These are phyloP conservation scores for Aspergillus sp. DNA, from an alignment of 2,329 filamentous ascomycete species.

Conservation along the genomic window DNA sequence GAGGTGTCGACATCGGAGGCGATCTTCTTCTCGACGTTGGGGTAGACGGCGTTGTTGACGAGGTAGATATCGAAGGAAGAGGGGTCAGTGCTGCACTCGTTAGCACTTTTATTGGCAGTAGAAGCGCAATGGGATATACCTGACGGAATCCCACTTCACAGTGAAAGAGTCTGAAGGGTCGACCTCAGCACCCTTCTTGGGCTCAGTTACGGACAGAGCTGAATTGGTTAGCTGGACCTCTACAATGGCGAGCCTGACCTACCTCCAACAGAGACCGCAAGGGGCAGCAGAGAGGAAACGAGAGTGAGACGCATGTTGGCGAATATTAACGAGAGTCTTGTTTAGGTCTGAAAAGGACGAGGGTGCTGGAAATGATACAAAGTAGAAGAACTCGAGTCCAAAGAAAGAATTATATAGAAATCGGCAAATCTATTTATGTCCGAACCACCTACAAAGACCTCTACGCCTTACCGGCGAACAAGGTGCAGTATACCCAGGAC, in stretches of 20 bases:
- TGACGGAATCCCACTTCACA: conserved; percentile 41
- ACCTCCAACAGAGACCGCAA: conserved; percentile 4
- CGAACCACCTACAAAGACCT: too few species aligned
- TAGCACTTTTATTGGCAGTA: too few species aligned
- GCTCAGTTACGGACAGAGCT: conserved; percentile 38
- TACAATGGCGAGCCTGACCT: neutral
- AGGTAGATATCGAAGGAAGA: conserved; percentile 41
- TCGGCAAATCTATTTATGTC: too few species aligned
- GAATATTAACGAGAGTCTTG: neutral
- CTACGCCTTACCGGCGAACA: too few species aligned
- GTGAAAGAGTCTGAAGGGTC: conserved; percentile 34
- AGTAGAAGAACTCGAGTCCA: too few species aligned
- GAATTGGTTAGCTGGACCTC: neutral
- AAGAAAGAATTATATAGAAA: too few species aligned
- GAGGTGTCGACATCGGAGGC: conserved; percentile 37
- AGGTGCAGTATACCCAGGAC: too few species aligned
- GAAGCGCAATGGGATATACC: conserved; percentile 4
- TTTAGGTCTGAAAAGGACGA: too few species aligned
- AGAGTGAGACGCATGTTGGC: conserved; percentile 1
- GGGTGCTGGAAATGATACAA: too few species aligned
- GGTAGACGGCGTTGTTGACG: conserved; percentile 40
- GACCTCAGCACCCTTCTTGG: conserved; percentile 30
- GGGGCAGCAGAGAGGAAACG: neutral
- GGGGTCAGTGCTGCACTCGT: conserved; percentile 35
- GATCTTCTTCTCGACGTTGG: conserved; percentile 32